A percentile compares a stretch with the other conserved stretches of the same genome.
These are phyloP conservation scores for Aotearoamyces nothofagi DNA, from an alignment of 2,329 filamentous ascomycete species.

Conservation along the genomic window DNA sequence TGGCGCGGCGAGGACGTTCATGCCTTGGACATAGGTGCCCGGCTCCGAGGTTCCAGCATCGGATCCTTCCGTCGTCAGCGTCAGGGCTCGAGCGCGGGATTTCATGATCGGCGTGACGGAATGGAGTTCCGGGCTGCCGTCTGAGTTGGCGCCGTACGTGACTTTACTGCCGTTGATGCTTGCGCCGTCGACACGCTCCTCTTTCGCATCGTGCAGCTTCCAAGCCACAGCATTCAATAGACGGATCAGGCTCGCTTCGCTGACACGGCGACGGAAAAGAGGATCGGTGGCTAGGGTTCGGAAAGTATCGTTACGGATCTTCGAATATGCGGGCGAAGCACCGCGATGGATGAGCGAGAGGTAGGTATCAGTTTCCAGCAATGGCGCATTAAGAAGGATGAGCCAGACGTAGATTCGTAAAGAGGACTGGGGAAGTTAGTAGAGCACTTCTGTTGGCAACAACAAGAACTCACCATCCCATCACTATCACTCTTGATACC, in stretches of 20 bases:
- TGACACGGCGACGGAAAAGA: constrained; percentile 89
- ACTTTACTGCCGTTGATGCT: constrained; percentile 6
- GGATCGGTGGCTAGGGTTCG: constrained; percentile 92
- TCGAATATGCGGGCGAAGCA: constrained; percentile 85
- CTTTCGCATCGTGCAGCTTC: constrained; percentile 70
- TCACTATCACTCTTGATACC: constrained; percentile 65
- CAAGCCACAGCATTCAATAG: constrained; percentile 91
- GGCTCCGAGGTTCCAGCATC: constrained; percentile 47
- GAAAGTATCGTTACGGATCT: constrained; percentile 97
- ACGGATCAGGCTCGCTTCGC: constrained; percentile 86
- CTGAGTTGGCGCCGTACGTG: constrained; percentile 11
- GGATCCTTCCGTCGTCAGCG: constrained; percentile 48
- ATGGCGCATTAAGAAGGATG: constrained; percentile 75
- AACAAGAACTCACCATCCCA: constrained; percentile 57
- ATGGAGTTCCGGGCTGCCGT: constrained; percentile 16
- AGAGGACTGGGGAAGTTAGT: constrained; percentile 48
- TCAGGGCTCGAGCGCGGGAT: constrained; percentile 35
- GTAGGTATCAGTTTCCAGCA: constrained; percentile 77
- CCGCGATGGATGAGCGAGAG: constrained; percentile 83
- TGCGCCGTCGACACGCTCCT: constrained; percentile 17
- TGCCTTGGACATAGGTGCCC: constrained; percentile 91
- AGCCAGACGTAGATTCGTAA: constrained; percentile 94
- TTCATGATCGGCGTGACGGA: constrained; percentile 18
- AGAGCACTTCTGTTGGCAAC: no score
- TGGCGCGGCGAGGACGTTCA: constrained; percentile 94